Evolutionary conservation across 169 alveolate genomes (phyloP), one percentile per base, ranked within the genome.

Genomic region (Amoebophrya sp.): DNA sequence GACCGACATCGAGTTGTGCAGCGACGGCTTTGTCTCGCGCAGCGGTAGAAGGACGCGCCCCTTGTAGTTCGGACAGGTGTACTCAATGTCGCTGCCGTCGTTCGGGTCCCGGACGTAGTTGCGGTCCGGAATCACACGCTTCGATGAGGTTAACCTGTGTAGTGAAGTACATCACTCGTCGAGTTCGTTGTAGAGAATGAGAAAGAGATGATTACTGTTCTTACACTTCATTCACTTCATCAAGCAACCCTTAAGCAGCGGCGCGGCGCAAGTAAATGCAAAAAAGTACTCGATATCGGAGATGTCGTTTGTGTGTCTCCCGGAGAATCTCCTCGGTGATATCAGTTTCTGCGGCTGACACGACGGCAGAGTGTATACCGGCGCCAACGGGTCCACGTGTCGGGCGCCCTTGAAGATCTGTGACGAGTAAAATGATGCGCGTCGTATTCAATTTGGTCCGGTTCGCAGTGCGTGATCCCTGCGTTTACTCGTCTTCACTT

Each of bases 1-100:
- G 5, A 58, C 23, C 26, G 78, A 2, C 10, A 58, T 13, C 34
- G 78, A 58, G 78, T 58, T 58, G 78, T 58, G 34, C n/a, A 45
- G 67, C 18, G 67, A 15, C n/a, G n/a, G 67, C n/a, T n/a, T n/a
- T n/a, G n/a, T n/a, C n/a, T n/a, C n/a, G 20, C 48, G 4, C 4
- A 13, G 13, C 48, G 48, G 48, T 4, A 42, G 78, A 58, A 58
- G 4, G 0, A 58, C 34, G 29, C 78, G 78, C 7, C 78, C 78
- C 78, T n/a, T 16, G 34, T 58, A 58, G 34, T 58, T 58, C 29
- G 78, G 78, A 58, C 78, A 58, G 34, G 78, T n/a, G 34, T 41
- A 88, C 70, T 88, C 90, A 0, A 88, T 88, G 41, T 88, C 90
- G 0, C 45, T n/a, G 70, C n/a, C 90, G 70, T 88, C 90, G 70